These are phyloP conservation scores for Dichotomocladium elegans DNA, from an alignment of 371 early-diverging fungal species.

Conservation along the genomic window DNA sequence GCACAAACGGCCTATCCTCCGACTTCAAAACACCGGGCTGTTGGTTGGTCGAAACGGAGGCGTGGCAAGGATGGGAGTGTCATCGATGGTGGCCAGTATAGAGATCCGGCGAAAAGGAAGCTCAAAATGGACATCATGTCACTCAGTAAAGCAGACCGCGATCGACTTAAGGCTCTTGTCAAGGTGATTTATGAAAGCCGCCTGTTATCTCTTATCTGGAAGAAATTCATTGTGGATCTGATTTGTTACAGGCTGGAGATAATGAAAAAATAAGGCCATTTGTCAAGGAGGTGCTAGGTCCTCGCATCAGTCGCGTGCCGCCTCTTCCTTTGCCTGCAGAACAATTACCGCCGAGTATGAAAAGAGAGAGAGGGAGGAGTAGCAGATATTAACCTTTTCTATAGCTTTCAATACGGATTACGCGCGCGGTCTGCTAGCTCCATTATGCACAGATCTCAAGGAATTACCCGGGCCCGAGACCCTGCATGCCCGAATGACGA, in stretches of 20 bases:
- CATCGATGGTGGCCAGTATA: slow-evolving; percentile 31
- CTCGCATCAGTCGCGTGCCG: slow-evolving; percentile 46
- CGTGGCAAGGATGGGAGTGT: slow-evolving; percentile 53
- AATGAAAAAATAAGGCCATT: slow-evolving; percentile 32
- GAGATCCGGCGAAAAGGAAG: slow-evolving; percentile 54
- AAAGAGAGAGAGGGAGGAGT: not conserved
- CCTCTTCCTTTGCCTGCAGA: slow-evolving; percentile 41
- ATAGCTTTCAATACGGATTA: slow-evolving; percentile 58
- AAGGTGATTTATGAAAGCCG: too few species aligned
- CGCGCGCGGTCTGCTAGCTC: slow-evolving; percentile 65
- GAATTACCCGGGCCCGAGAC: slow-evolving; percentile 67
- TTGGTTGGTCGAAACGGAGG: slow-evolving; percentile 64
- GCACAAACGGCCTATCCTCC: slow-evolving; percentile 70
- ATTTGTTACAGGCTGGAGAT: slow-evolving; percentile 21
- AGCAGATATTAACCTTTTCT: not conserved
- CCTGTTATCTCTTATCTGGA: too few species aligned
- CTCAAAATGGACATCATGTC: slow-evolving; percentile 73
- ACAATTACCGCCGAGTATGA: slow-evolving; percentile 50
- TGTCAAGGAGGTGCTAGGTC: slow-evolving; percentile 30
- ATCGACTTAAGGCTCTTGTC: slow-evolving; percentile 58
- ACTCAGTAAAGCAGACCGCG: slow-evolving; percentile 67
- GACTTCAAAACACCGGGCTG: slow-evolving; percentile 58
- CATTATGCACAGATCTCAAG: slow-evolving; percentile 69
- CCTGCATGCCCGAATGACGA: slow-evolving; percentile 68
- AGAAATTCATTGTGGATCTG: too few species aligned